Conservation (phyloP, 2,329 filamentous ascomycete genomes). For the Dryadomyces sulphureus region DNA sequence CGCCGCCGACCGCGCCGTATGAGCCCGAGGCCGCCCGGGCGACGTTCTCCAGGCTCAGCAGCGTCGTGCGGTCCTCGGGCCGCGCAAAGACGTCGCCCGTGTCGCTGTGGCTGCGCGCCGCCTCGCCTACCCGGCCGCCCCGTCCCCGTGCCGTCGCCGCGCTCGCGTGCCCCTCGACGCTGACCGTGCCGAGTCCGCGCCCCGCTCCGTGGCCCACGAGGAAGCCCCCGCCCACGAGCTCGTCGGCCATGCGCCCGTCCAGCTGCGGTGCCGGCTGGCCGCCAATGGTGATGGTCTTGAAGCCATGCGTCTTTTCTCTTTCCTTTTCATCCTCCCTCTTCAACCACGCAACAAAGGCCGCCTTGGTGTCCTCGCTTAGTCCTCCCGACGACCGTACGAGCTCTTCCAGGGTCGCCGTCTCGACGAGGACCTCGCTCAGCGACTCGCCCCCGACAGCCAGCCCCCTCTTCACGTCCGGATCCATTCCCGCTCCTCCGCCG, state of each 20-base stretch:
- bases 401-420: slow-evolving; percentile 38
- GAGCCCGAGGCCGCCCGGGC: slow-evolving; percentile 54
- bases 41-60: slow-evolving; percentile 47
- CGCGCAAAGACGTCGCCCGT: slow-evolving; percentile 24
- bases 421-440: slow-evolving; percentile 44
- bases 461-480: slow-evolving; percentile 35
- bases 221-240: slow-evolving; percentile 52
- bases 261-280: slow-evolving; percentile 16
- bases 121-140: neutral
- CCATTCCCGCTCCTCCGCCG: neutral
- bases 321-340: slow-evolving; percentile 17
- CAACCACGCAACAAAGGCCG: slow-evolving; percentile 37
- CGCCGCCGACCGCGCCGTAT: slow-evolving; percentile 52
- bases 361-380: slow-evolving; percentile 27
- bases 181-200: slow-evolving; percentile 8
- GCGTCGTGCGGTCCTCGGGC: slow-evolving; percentile 37
- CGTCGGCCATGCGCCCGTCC: slow-evolving; percentile 31
- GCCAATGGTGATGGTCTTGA: slow-evolving; percentile 6
- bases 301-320: neutral
- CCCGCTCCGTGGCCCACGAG: slow-evolving; percentile 34
- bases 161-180: slow-evolving; percentile 16
- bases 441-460: slow-evolving; percentile 8
- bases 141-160: neutral
- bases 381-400: slow-evolving; percentile 21
- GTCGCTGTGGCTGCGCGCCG: slow-evolving; percentile 12